phyloP scores from a whole-genome alignment of 2,329 filamentous ascomycete genomes.

The Colletotrichum australisinense region DNA sequence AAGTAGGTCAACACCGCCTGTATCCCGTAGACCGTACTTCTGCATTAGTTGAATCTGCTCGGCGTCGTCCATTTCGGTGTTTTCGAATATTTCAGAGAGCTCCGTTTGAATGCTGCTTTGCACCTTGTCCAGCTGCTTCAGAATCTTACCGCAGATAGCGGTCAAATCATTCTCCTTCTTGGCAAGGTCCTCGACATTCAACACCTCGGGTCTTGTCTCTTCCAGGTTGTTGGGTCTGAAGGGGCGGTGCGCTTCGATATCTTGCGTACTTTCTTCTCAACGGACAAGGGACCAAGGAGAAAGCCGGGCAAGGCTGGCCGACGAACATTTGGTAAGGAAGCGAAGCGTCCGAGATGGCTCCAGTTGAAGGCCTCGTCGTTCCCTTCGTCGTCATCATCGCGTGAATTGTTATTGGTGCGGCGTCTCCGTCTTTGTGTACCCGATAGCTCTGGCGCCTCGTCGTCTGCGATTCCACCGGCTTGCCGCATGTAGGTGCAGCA shows the following conservation, averaged over 20 bases:
- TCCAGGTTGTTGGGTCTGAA: constrained; percentile 75
- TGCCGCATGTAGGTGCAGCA: constrained; percentile 88
- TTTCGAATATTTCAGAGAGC: constrained; percentile 54
- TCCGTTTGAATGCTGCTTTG: constrained; percentile 59
- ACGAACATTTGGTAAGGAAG: constrained; percentile 77
- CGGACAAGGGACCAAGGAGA: constrained; percentile 86
- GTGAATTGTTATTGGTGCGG: constrained; percentile 44
- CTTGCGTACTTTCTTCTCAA: constrained; percentile 85
- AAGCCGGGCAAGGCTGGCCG: constrained; percentile 86
- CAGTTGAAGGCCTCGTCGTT: constrained; percentile 86
- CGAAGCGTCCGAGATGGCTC: constrained; percentile 83
- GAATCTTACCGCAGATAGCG: constrained; percentile 80
- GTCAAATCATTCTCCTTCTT: constrained; percentile 85
- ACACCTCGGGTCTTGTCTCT: constrained; percentile 81
- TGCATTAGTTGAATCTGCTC: constrained; percentile 68
- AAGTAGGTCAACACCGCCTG: constrained; percentile 81
- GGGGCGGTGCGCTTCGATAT: constrained; percentile 75
- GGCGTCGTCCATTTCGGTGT: constrained; percentile 55
- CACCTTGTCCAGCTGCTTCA: constrained; percentile 66
- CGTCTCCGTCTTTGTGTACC: constrained; percentile 61
- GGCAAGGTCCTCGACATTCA: constrained; percentile 79
- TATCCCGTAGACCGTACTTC: constrained; percentile 72
- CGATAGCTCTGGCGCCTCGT: constrained; percentile 62
- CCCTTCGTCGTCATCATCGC: constrained; percentile 72
- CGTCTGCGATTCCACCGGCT: constrained; percentile 66